These are phyloP conservation scores for Russula emetica DNA, from an alignment of 768 basidiomycete species.

Conservation along the genomic window DNA sequence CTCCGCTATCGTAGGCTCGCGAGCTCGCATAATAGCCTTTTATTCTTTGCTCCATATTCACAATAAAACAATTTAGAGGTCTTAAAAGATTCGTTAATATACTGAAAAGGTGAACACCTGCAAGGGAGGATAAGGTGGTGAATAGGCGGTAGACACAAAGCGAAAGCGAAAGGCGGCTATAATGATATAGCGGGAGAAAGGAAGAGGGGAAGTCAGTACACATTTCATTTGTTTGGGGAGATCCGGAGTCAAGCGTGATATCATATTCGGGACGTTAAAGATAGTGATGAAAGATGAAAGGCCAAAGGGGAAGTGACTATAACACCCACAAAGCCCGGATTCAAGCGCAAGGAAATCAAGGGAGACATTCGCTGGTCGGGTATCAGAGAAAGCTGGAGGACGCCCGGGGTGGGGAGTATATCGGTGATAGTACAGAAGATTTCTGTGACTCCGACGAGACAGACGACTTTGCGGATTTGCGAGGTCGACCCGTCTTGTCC, in stretches of 20 bases:
- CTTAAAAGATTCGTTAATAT: background rate
- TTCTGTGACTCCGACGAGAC: background rate
- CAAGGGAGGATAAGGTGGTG: background rate
- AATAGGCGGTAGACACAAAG: constrained; percentile 5
- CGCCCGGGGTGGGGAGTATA: no score
- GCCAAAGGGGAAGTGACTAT: background rate
- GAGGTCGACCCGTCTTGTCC: background rate
- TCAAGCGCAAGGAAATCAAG: background rate
- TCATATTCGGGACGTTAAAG: background rate
- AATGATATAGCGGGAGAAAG: background rate
- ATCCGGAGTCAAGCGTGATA: background rate
- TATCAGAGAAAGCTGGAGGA: background rate
- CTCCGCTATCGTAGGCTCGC: background rate
- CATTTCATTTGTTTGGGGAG: background rate
- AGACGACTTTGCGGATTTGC: background rate
- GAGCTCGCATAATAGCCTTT: background rate
- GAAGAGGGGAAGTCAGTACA: background rate
- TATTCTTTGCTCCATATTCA: constrained; percentile 1
- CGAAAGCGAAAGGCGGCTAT: background rate
- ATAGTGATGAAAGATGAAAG: background rate
- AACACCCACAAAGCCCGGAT: background rate
- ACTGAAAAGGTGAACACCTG: background rate
- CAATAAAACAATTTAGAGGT: background rate
- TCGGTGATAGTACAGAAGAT: background rate
- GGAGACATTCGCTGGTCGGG: background rate